These are phyloP conservation scores for Triticum timopheevii DNA, from an alignment of 176 grass and related monocot species.

Conservation along the genomic window DNA sequence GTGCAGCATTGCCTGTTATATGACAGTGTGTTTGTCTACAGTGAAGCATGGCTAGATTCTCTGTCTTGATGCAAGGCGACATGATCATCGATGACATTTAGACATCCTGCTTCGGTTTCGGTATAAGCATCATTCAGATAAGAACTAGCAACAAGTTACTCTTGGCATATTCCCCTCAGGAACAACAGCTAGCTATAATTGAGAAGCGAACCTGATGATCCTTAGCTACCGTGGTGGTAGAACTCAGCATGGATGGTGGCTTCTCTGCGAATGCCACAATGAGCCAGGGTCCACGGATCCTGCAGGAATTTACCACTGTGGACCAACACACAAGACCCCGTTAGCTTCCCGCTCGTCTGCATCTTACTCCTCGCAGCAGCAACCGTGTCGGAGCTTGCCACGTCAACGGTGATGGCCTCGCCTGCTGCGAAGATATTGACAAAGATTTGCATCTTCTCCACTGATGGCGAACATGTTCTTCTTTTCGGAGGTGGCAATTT, in stretches of 20 bases:
- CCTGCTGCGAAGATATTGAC: too few species aligned
- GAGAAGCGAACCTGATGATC: too few species aligned
- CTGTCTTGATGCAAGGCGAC: not conserved
- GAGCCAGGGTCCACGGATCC: not conserved
- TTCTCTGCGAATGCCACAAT: not conserved
- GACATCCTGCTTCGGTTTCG: not conserved
- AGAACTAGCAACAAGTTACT: not conserved
- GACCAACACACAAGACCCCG: not conserved
- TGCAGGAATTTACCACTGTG: not conserved
- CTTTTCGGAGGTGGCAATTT: too few species aligned
- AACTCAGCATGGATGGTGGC: too few species aligned
- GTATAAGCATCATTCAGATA: not conserved
- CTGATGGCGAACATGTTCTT: too few species aligned
- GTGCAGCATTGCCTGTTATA: too few species aligned
- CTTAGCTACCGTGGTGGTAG: not conserved
- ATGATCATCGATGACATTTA: not conserved
- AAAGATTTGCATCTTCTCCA: too few species aligned
- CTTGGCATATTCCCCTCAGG: too few species aligned
- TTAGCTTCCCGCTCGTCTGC: not conserved
- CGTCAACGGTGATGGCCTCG: not conserved
- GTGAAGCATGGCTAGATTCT: not conserved
- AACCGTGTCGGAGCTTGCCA: not conserved
- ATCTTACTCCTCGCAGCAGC: not conserved
- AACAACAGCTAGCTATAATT: not conserved
- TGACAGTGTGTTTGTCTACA: too few species aligned